Evolutionary conservation across 495 filamentous ascomycete genomes (phyloP).

Genomic region (Neurospora sp.): DNA sequence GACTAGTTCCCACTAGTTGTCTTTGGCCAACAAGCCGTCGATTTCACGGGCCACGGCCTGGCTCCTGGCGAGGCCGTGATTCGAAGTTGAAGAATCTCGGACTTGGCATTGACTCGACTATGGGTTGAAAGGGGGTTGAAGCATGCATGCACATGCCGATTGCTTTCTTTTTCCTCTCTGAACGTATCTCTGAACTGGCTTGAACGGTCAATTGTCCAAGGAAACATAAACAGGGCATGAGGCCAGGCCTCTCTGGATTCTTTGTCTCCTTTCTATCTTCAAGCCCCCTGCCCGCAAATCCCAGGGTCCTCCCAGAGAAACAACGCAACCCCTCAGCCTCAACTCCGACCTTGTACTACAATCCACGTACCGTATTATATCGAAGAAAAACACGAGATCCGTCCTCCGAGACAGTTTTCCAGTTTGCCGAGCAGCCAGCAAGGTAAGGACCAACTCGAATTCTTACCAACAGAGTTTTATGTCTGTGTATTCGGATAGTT

Average conservation of each 20-base stretch:
- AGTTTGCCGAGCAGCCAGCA: background rate
- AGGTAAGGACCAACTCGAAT: background rate
- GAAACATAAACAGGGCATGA: background rate
- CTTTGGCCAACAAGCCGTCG: background rate
- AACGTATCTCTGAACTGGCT: background rate
- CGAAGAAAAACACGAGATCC: background rate
- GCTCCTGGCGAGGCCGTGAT: background rate
- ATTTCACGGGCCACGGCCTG: background rate
- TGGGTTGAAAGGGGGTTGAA: background rate
- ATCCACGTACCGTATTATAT: background rate
- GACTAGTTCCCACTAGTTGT: background rate
- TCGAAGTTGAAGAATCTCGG: background rate
- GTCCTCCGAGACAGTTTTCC: background rate
- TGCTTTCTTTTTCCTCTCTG: background rate
- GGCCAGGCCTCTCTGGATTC: background rate
- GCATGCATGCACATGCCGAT: background rate
- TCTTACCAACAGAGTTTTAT: background rate
- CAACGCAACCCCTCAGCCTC: background rate
- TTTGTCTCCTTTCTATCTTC: background rate
- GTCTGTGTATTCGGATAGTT: background rate
- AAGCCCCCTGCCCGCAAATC: background rate
- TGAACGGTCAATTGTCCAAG: background rate
- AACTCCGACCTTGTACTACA: background rate
- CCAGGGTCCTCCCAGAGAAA: background rate
- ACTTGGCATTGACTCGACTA: background rate